Conservation (phyloP, 176 grass and related monocot genomes). For the Luzula sylvatica region DNA sequence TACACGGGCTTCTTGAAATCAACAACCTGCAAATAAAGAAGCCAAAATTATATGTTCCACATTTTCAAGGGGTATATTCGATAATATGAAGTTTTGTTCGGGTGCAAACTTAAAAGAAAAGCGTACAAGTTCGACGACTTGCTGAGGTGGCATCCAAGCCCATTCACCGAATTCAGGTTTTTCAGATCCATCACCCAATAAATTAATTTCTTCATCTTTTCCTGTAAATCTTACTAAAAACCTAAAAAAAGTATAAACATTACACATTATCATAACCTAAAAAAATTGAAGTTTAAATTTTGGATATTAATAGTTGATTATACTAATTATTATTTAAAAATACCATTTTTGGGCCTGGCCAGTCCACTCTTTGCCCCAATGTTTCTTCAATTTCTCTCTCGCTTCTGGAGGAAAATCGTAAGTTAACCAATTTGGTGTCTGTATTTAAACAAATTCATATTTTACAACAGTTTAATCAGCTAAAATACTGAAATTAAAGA, state of each 20-base stretch:
- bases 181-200: conserved; percentile 75
- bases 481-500: conserved; percentile 1
- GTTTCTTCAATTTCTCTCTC: conserved; percentile 55
- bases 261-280: not conserved
- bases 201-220: conserved; percentile 73
- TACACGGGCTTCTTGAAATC: conserved; percentile 92
- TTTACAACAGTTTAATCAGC: not conserved
- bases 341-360: conserved; percentile 95
- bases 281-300: not conserved
- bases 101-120: not conserved
- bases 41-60: not conserved
- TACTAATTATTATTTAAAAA: conserved; percentile 1
- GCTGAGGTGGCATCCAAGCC: conserved; percentile 69
- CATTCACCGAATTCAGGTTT: conserved; percentile 83
- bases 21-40: conserved; percentile 47
- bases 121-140: conserved; percentile 78
- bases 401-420: conserved; percentile 71
- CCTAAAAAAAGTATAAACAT: conserved; percentile 26
- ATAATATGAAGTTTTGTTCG: not conserved
- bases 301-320: not conserved
- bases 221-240: conserved; percentile 81
- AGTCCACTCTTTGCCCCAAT: conserved; percentile 69
- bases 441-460: conserved; percentile 7
- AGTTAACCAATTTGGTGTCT: conserved; percentile 72
- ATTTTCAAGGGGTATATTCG: no score